Base-by-base conservation (phyloP, 1,139 yeast genomes). In the Sugiyamaella sp. region DNA sequence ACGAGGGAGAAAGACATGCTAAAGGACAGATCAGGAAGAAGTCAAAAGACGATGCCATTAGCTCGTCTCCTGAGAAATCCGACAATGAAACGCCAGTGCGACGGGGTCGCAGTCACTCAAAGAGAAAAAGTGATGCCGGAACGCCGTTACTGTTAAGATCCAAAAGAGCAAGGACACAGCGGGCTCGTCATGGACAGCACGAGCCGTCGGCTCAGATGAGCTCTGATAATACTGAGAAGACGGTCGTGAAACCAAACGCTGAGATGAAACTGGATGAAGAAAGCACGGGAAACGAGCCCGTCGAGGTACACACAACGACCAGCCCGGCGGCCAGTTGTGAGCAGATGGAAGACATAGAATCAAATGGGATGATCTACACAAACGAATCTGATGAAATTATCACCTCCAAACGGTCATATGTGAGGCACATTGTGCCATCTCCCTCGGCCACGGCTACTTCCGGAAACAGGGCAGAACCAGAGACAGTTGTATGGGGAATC, bases 401-500 rank as follows among this genome's bases (percentile, higher is more conserved):
- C 4, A 12, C 35, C 8, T 29, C 35, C 4, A 29, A 29, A 14
- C 35, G 35, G 14, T 10, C 35, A 5, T 29, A 29, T 12, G 35
- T 14, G n/a, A 29, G 14, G 14, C 35, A 29, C n/a, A 29, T 29
- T 12, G 35, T 29, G 4, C 14, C 35, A 12, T 29, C 35, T 29
- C 35, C 35, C 14, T 8, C 35, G 4, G n/a, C 35, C 8, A 14
- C 4, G 14, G 4, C 4, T 4, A 8, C 35, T n/a, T 17, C 43
- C 3, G 12, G 14, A 24, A 12, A 43, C 4, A 24, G 12, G 5
- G 17, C 33, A 19, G n/a, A n/a, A n/a, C n/a, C 33, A 3, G 54
- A 51, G 37, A 46, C 37, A 14, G 56, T 54, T 1, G 58, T 54
- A 20, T 59, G 62, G 62, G 57, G 54, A 1, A 49, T 52, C 38